Conservation (phyloP, 2,329 filamentous ascomycete genomes). For the Chaetoscypha palmicola region DNA sequence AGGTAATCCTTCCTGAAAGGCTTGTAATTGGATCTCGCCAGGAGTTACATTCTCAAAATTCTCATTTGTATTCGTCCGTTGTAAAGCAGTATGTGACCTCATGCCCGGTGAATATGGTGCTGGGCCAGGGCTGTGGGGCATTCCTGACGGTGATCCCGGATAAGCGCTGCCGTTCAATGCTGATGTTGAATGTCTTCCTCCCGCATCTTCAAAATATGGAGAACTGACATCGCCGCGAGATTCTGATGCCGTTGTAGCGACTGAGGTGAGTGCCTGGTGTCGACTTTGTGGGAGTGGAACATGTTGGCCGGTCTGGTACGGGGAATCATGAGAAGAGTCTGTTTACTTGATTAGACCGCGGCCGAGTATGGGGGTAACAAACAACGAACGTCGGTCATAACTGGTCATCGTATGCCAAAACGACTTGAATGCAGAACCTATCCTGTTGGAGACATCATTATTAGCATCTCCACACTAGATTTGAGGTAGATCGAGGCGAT, state of each 20-base stretch:
- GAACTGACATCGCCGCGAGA: conserved; percentile 78
- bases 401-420: conserved; percentile 88
- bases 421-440: conserved; percentile 70
- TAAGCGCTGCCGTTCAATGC: conserved; percentile 51
- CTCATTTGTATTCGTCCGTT: conserved; percentile 54
- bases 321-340: conserved; percentile 93
- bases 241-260: conserved; percentile 78
- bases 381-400: conserved; percentile 56
- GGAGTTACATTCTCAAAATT: conserved; percentile 64
- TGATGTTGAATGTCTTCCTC: conserved; percentile 44
- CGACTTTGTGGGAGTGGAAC: conserved; percentile 79
- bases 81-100: conserved; percentile 65
- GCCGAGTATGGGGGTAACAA: conserved; percentile 20
- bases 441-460: conserved; percentile 35
- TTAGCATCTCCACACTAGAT: conserved; percentile 16
- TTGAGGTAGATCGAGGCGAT: conserved; percentile 8
- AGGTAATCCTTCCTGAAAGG: conserved; percentile 84
- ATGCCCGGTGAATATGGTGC: conserved; percentile 86
- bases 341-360: conserved; percentile 38
- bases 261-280: conserved; percentile 75
- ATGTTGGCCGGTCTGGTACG: conserved; percentile 84
- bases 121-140: conserved; percentile 49
- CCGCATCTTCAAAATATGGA: conserved; percentile 65
- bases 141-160: conserved; percentile 32
- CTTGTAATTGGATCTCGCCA: conserved; percentile 93